A percentile compares a stretch with the other conserved stretches of the same genome.
These are phyloP conservation scores for Aspergillus pseudoterreus DNA, from an alignment of 2,329 filamentous ascomycete genomes.

Conservation along the genomic window DNA sequence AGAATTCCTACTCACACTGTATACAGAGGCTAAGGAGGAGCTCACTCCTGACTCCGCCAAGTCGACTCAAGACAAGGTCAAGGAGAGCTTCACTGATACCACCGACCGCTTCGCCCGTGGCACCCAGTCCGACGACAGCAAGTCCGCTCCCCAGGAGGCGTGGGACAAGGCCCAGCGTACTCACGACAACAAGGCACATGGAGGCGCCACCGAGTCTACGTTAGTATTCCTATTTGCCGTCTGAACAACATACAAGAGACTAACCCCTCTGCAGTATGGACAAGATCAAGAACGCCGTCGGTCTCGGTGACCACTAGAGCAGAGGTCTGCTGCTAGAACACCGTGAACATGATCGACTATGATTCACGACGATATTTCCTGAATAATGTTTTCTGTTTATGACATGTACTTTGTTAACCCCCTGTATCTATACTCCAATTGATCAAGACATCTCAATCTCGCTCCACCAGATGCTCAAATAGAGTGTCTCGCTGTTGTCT, in stretches of 20 bases:
- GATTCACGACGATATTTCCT: constrained; percentile 21
- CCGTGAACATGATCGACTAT: constrained; percentile 3
- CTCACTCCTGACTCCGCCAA: constrained; percentile 58
- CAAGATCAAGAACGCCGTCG: constrained; percentile 43
- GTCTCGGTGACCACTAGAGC: constrained; percentile 31
- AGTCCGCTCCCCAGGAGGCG: constrained; percentile 52
- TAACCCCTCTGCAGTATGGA: constrained; percentile 31
- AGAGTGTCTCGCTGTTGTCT: constrained; percentile 64
- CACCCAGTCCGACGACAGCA: constrained; percentile 50
- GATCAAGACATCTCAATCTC: not conserved
- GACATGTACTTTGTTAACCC: not conserved
- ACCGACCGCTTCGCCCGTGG: constrained; percentile 54
- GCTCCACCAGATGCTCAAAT: constrained; percentile 69
- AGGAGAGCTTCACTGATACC: constrained; percentile 54
- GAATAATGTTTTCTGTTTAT: constrained; percentile 12
- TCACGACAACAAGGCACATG: constrained; percentile 40
- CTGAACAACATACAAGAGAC: not conserved
- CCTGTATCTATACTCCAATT: not conserved
- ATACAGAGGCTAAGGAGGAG: constrained; percentile 52
- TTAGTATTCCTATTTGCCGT: constrained; percentile 23
- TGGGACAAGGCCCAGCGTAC: constrained; percentile 49
- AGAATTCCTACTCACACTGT: constrained; percentile 19
- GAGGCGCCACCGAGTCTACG: constrained; percentile 38
- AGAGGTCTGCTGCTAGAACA: not conserved
- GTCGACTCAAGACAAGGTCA: constrained; percentile 57